phyloP scores from a whole-genome alignment of 1,284 basidiomycete species.

The Golubevia sp. region DNA sequence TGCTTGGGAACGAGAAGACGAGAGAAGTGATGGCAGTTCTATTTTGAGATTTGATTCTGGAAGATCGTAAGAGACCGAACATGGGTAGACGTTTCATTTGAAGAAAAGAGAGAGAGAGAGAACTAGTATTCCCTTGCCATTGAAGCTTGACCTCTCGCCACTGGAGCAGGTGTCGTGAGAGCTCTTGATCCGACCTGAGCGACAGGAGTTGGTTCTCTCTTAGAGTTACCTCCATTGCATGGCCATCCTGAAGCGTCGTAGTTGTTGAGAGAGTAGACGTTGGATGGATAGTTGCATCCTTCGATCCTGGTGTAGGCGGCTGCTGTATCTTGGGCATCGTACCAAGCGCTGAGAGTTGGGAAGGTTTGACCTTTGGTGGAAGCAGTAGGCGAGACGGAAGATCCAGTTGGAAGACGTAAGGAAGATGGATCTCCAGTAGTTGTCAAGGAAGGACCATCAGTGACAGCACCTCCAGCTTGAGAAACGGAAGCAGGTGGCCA shows the following conservation, averaged over 20 bases:
- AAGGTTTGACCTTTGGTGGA: slow-evolving; percentile 14
- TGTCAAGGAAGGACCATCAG: slow-evolving; percentile 9
- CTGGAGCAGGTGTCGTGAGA: too few relatives aligned
- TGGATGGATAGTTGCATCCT: slow-evolving; percentile 30
- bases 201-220: too few relatives aligned
- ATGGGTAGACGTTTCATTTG: too few relatives aligned
- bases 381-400: slow-evolving; percentile 18
- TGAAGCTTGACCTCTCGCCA: too few relatives aligned
- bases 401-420: slow-evolving; percentile 10
- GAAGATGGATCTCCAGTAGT: slow-evolving; percentile 33
- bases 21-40: too few relatives aligned
- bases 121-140: too few relatives aligned
- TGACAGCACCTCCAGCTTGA: slow-evolving; percentile 9
- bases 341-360: slow-evolving; percentile 25
- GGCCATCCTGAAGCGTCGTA: slow-evolving; percentile 21
- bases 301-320: slow-evolving; percentile 24
- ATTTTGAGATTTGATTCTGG: too few relatives aligned
- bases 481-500: slow-evolving; percentile 30
- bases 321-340: slow-evolving; percentile 13
- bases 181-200: too few relatives aligned
- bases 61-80: too few relatives aligned
- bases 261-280: slow-evolving; percentile 21
- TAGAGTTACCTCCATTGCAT: slow-evolving; percentile 12
- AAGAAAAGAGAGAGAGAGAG: too few relatives aligned
- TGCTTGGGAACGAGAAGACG: too few relatives aligned